phyloP scores from a whole-genome alignment of 2,329 filamentous ascomycete species.

The Colletotrichum theobromicola region DNA sequence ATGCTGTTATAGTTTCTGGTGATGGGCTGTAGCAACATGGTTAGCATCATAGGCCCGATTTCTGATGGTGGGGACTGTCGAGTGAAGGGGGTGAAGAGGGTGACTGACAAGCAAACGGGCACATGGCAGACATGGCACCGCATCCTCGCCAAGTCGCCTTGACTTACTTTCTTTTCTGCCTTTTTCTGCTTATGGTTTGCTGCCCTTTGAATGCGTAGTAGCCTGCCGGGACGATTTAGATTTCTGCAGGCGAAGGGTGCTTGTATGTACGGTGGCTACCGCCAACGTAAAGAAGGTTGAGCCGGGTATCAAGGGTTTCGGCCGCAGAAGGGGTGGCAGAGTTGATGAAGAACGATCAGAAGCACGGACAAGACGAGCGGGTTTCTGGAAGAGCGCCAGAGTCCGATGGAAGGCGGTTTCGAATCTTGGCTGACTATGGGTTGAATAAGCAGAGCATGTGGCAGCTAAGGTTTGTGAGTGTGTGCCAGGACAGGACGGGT shows the following conservation, averaged over 20 bases:
- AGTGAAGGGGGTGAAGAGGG: not conserved
- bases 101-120: not conserved
- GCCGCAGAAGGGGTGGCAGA: not conserved
- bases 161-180: not conserved
- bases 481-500: not conserved
- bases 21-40: not conserved
- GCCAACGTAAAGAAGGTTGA: not conserved
- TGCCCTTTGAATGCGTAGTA: not conserved
- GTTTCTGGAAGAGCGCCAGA: slow-evolving; percentile 4
- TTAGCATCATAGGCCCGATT: not conserved
- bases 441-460: slow-evolving; percentile 20
- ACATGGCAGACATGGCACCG: not conserved
- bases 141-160: not conserved
- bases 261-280: not conserved
- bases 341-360: not conserved
- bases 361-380: not conserved
- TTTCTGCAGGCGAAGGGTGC: not conserved
- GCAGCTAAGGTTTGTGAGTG: slow-evolving; percentile 2
- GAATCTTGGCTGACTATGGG: slow-evolving; percentile 16
- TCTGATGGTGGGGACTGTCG: not conserved
- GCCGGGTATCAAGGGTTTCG: not conserved
- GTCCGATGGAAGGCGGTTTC: slow-evolving; percentile 17
- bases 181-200: not conserved
- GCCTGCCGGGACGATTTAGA: not conserved
- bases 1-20: not conserved